Conservation (phyloP, 176 grass and related monocot species). For the Triticum monococcum region DNA sequence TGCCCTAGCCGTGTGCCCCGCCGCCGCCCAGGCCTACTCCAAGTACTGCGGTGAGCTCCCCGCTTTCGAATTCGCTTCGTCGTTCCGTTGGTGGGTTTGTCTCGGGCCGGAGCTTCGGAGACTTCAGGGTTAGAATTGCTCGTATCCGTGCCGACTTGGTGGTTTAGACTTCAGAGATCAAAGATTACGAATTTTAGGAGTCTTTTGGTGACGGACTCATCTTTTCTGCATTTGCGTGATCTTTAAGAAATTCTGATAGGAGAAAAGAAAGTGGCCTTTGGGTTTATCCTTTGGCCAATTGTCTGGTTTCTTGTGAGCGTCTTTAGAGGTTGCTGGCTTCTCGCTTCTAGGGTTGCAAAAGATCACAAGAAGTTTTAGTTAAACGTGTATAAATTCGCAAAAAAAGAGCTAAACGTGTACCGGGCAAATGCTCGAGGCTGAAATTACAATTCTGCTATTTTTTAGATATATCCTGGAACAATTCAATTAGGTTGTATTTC, state of each 20-base stretch:
- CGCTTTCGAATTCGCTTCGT: background rate
- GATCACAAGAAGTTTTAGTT: constrained; percentile 1
- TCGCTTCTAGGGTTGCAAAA: background rate
- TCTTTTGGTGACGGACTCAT: background rate
- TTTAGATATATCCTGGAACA: background rate
- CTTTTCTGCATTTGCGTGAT: background rate
- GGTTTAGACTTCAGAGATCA: background rate
- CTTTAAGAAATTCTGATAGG: background rate
- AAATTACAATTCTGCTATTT: background rate
- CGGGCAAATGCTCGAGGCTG: background rate
- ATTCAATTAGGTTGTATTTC: background rate
- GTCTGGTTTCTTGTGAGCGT: background rate
- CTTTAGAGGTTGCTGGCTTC: background rate
- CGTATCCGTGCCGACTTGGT: background rate
- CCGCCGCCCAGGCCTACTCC: constrained; percentile 64
- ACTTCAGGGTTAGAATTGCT: background rate
- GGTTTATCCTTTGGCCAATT: background rate
- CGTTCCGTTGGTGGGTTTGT: background rate
- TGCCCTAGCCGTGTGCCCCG: constrained; percentile 38
- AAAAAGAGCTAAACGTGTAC: background rate
- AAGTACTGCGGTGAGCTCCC: constrained; percentile 79
- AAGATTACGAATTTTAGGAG: background rate
- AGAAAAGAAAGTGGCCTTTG: background rate
- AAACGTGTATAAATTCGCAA: background rate
- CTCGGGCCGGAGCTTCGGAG: background rate